Evolutionary conservation across 1,139 yeast species (phyloP).

Genomic region (Blastobotrys proliferans): DNA sequence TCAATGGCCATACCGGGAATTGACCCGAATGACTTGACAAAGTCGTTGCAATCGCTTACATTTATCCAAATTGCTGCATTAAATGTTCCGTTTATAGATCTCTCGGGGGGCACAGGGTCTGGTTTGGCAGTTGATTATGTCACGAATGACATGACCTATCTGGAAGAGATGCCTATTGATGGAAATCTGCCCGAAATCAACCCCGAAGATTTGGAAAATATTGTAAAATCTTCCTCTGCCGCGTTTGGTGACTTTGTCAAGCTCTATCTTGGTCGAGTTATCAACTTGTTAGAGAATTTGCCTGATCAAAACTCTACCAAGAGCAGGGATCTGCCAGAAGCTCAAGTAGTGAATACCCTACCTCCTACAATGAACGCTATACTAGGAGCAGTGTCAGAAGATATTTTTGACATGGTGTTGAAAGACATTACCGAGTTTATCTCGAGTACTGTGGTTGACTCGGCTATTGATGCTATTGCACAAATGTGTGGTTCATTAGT

Average conservation of each 20-base stretch:
- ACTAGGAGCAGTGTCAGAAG: constrained; percentile 67
- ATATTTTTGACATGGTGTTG: constrained; percentile 51
- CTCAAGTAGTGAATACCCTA: constrained; percentile 48
- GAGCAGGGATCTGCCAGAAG: constrained; percentile 33
- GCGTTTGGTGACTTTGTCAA: constrained; percentile 62
- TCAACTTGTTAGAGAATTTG: constrained; percentile 67
- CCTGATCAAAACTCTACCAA: constrained; percentile 41
- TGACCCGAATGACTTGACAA: constrained; percentile 79
- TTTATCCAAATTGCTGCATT: constrained; percentile 69
- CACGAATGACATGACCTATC: constrained; percentile 39
- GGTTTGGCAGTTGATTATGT: constrained; percentile 71
- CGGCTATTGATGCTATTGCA: constrained; percentile 64
- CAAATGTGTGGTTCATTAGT: constrained; percentile 67
- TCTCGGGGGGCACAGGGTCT: constrained; percentile 36
- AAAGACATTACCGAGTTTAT: constrained; percentile 53
- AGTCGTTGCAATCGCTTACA: constrained; percentile 67
- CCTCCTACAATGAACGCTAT: constrained; percentile 67
- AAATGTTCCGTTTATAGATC: constrained; percentile 58
- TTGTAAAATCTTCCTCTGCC: constrained; percentile 70
- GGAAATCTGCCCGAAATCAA: constrained; percentile 35
- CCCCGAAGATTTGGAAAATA: constrained; percentile 46
- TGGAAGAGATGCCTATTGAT: constrained; percentile 27
- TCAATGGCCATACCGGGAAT: constrained; percentile 74
- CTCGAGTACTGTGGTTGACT: constrained; percentile 56
- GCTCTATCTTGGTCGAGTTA: constrained; percentile 56